A percentile compares a stretch with the other conserved stretches of the same genome.
Evolutionary conservation across 805 yeast genomes (phyloP).

Genomic region (Naumovozyma castellii): DNA sequence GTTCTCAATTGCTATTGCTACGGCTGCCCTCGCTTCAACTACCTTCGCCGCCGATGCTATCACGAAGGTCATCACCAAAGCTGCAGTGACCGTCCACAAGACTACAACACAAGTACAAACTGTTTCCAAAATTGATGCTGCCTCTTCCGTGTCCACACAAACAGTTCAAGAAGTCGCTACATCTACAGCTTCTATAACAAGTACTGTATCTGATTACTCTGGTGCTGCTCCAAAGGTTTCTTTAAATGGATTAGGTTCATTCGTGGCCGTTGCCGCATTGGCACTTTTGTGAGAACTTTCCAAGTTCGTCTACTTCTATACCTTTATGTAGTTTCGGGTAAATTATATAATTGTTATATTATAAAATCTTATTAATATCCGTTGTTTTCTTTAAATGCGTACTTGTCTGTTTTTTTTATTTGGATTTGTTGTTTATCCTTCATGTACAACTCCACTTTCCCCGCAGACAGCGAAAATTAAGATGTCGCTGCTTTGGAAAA

Average conservation of each 20-base stretch:
- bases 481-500: too few relatives aligned
- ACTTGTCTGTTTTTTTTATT: background rate
- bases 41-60: conserved; percentile 22
- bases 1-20: conserved; percentile 33
- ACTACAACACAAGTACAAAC: background rate
- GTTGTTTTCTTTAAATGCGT: too few relatives aligned
- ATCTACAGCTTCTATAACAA: conserved; percentile 6
- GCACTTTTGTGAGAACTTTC: conserved; percentile 6
- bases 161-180: conserved; percentile 3
- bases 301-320: too few relatives aligned
- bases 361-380: too few relatives aligned
- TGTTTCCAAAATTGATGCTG: conserved; percentile 4
- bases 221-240: conserved; percentile 9
- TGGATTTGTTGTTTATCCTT: background rate
- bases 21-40: conserved; percentile 29
- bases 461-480: background rate
- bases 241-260: conserved; percentile 6
- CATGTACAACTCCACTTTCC: background rate
- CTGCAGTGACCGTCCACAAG: background rate
- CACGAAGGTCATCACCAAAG: conserved; percentile 5
- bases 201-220: conserved; percentile 2
- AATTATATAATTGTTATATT: too few relatives aligned
- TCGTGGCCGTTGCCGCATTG: conserved; percentile 7
- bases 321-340: too few relatives aligned
- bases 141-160: conserved; percentile 2